Conservation (phyloP, 169 alveolate genomes). For the Besnoitia besnoiti region DNA sequence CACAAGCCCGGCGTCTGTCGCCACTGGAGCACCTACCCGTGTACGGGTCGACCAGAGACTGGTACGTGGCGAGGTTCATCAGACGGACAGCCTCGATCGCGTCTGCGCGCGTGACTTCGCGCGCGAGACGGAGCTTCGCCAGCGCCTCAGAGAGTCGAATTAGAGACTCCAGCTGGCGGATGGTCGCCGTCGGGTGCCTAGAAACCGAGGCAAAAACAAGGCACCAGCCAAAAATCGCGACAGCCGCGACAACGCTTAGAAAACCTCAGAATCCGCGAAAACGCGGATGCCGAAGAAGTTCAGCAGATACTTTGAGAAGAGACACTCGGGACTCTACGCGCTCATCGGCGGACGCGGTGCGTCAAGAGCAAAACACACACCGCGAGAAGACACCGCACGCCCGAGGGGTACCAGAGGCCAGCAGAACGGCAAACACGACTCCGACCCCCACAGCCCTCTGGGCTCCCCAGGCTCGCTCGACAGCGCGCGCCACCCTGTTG, state of each 20-base stretch:
- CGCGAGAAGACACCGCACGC: neutral
- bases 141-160: conserved; percentile 97
- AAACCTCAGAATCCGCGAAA: neutral
- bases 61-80: conserved; percentile 97
- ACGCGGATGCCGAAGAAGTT: too few species aligned
- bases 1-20: too few species aligned
- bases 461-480: neutral
- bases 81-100: conserved; percentile 97
- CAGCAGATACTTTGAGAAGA: too few species aligned
- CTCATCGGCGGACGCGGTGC: neutral
- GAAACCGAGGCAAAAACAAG: conserved; percentile 33
- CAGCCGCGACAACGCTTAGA: neutral
- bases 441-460: neutral
- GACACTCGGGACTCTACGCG: neutral
- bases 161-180: conserved; percentile 96
- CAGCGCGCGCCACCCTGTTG: neutral
- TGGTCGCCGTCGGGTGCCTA: conserved; percentile 94
- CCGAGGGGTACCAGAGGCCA: too few species aligned
- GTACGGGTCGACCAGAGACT: conserved; percentile 98
- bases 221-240: neutral
- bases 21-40: neutral
- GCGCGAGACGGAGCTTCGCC: conserved; percentile 94
- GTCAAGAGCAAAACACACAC: too few species aligned
- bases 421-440: too few species aligned
- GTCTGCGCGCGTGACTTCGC: conserved; percentile 81